Base-by-base conservation (phyloP, 2,329 filamentous ascomycete species). In the Fulvia fulva region DNA sequence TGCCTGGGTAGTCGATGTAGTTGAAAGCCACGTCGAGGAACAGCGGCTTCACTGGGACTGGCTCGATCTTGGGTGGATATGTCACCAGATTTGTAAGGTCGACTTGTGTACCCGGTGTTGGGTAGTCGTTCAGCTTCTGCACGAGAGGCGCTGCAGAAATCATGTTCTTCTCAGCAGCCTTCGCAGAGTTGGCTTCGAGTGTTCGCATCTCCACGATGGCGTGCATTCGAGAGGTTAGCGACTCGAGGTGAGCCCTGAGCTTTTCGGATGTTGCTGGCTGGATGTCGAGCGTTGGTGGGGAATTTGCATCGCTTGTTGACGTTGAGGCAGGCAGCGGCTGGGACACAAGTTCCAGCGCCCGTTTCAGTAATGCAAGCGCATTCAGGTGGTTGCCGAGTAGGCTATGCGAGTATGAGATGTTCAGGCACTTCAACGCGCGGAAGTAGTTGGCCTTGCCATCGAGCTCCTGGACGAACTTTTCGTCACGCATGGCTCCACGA, bases 1-100 rank as follows among this genome's bases (percentile, higher is more conserved):
- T 85, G 32, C 86, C 86, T 0, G 92, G 91, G 71, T 99, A 99
- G 51, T 91, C 86, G 62, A 99, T 92, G 72, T 97, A 97, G 73
- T 97, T 97, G 89, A 91, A 99, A 9, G 94, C 94, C 7, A 96
- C 88, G 71, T 99, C 94, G 59, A 97, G 84, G 80, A 97, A 97
- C 32, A 97, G 81, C 26, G 94, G 94, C 78, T 99, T 99, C 53
- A 96, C 88, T 0, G 94, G 91, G 41, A 97, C 85, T 1, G 88
- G 82, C 61, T 90, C 85, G 65, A 97, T 78, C 70, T 86, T 89
- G 1, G 93, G 92, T 12, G 94, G 94, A 73, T 92, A 97, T 4
- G 86, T 83, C 49, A 97, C 92, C 25, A 99, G 78, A 65, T 93
- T 93, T 44, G 80, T 80, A 25, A 97, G 79, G 71, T 96, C 86